These are phyloP conservation scores for Scenedesmus sp. DNA, from an alignment of 163 green algal species.

Conservation along the genomic window DNA sequence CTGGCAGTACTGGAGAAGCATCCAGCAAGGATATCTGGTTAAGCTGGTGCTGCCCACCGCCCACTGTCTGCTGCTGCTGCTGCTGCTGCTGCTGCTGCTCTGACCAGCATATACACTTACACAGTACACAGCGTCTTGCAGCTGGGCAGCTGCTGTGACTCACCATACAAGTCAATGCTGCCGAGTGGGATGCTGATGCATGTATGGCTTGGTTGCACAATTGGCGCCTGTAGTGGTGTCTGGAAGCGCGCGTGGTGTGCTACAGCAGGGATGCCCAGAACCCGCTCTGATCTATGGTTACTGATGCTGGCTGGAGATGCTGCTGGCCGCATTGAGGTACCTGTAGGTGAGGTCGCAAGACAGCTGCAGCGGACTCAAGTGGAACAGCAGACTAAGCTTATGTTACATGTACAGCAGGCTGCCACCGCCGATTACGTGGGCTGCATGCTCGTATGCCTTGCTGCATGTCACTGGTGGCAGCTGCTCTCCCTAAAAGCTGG, in stretches of 20 bases:
- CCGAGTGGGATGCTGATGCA: constrained; percentile 33
- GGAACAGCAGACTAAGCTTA: background rate
- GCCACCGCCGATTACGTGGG: background rate
- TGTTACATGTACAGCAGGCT: background rate
- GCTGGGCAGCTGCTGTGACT: background rate
- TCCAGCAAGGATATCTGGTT: too few species aligned
- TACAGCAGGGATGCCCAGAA: background rate
- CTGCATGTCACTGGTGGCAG: background rate
- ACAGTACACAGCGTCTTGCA: background rate
- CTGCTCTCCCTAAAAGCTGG: too few species aligned
- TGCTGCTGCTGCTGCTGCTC: too few species aligned
- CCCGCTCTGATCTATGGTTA: background rate
- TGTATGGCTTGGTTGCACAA: constrained; percentile 25
- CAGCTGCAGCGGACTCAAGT: background rate
- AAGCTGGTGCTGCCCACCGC: too few species aligned
- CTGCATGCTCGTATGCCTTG: background rate
- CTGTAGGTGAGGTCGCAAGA: background rate
- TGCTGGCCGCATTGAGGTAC: background rate
- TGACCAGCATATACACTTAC: too few species aligned
- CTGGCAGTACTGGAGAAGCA: too few species aligned
- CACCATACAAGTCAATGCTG: constrained; percentile 42
- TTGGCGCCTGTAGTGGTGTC: constrained; percentile 26
- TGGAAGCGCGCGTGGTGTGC: constrained; percentile 2
- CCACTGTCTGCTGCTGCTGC: too few species aligned
- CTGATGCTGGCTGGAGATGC: background rate